Base-by-base conservation (phyloP, 345 rosid species). In the Camelina laxa region DNA sequence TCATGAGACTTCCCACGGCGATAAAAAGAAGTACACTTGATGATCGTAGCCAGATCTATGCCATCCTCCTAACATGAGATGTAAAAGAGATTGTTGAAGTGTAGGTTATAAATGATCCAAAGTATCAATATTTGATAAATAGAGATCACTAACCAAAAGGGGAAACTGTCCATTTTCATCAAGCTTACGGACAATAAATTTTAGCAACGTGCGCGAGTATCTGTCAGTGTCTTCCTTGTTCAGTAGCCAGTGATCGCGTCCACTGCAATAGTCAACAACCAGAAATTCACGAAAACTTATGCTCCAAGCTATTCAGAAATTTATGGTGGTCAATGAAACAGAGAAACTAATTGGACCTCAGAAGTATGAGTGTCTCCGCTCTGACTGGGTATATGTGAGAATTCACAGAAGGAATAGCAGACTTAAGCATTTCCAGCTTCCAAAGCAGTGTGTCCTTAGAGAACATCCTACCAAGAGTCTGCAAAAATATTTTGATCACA, bases 371-470 rank as follows among this genome's bases (percentile, higher is more conserved):
- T 33, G 79, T 78, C 79, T 88, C 80, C 65, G 89, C 94, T 79
- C 74, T 81, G 67, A 87, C 82, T 30, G 85, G 80, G 77, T 85
- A 80, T 53, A 91, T 84, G 50, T 78, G 84, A 56, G 89, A 84
- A 72, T 86, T 86, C 39, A 82, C 85, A 66, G 69, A 84, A 57
- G 80, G 75, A 57, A 91, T 64, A 65, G 89, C 87, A 71, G 83
- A 75, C 71, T 76, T 75, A 1, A 87, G 86, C 86, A 91, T 39
- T 57, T 79, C 80, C 53, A 91, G 82, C 83, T 91, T 91, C 98
- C 97, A 93, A 12, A 78, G 82, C 67, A 93, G 83, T 16, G 96
- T 86, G 70, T 86, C 88, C 75, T 78, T 87, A 0, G 92, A 87
- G 31, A 89, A 74, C 30, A 87, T 79, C 48, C 82, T 82, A 51